Conservation (phyloP, 2,329 filamentous ascomycete genomes). For the Paraphaeosphaeria sporulosa region DNA sequence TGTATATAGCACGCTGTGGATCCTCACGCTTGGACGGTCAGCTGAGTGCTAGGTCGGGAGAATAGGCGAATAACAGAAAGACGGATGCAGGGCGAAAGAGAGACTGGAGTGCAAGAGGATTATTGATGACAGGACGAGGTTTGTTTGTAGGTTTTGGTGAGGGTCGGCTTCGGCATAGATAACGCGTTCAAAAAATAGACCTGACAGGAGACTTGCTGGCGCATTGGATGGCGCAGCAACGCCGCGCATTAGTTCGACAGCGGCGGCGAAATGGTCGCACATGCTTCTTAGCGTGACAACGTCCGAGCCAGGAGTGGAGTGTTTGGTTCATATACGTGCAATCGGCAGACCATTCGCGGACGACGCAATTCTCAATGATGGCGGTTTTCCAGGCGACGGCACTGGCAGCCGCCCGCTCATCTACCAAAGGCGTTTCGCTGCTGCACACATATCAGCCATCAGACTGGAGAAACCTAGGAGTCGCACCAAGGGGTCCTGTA, state of each 20-base stretch:
- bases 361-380: neutral
- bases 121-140: neutral
- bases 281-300: constrained; percentile 7
- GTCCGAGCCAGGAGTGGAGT: neutral
- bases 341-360: neutral
- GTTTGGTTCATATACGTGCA: neutral
- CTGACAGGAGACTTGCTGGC: neutral
- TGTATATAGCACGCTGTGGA: neutral
- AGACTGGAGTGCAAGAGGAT: neutral
- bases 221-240: constrained; percentile 1
- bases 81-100: neutral
- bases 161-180: neutral
- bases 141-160: neutral
- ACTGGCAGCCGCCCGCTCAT: neutral
- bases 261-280: constrained; percentile 7
- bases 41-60: neutral
- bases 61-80: neutral
- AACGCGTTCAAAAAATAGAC: neutral
- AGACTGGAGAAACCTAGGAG: neutral
- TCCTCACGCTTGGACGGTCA: neutral
- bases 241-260: constrained; percentile 8
- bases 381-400: neutral
- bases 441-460: neutral
- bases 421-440: neutral
- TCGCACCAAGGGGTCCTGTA: neutral